Evolutionary conservation across 2,329 filamentous ascomycete species (phyloP), one percentile per base, ranked within the genome.

Genomic region (Nemania serpens): DNA sequence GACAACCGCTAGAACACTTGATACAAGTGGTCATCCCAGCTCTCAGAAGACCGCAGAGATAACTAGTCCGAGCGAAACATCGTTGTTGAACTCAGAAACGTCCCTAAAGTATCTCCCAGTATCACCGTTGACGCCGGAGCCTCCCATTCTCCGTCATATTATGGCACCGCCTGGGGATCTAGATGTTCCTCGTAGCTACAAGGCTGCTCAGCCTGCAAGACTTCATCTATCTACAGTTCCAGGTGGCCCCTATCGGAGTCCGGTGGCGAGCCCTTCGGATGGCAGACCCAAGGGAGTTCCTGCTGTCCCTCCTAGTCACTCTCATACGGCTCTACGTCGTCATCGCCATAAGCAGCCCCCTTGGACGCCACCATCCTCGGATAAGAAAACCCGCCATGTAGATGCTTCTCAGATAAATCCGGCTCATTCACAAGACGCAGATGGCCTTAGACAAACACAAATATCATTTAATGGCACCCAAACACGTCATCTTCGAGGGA

Each of bases 21-120:
- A 29, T 20, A 6, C 10, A 5, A 34, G 29, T 15, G 47, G 47
- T 52, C 68, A 54, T 10, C 62, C 77, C 5, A 78, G 79, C 57
- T 77, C 76, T 20, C 79, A 76, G 76, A 61, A 72, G 6, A 76
- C 78, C 63, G 75, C 77, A 29, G 78, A 75, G 61, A 70, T 76
- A 68, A 74, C 67, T 36, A 65, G 69, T n/a, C 63, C 69, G 33
- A 56, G 18, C n/a, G 46, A 36, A 20, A 34, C 12, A 17, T 13
- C 45, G 49, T 33, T 17, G n/a, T 22, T 46, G 18, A 48, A 22
- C 15, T 33, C 20, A 2, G 46, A 49, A 39, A 25, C 9, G 36
- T 12, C n/a, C 13, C 12, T 25, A 7, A 18, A 17, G 11, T 39
- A 11, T 12, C 0, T n/a, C 17, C 25, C 46, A 45, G 46, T 62